Percentiles rank a stretch among this genome's conserved stretches.
Evolutionary conservation across 257 asterid genomes (phyloP).

Genomic region (Gardenia jasminoides): DNA sequence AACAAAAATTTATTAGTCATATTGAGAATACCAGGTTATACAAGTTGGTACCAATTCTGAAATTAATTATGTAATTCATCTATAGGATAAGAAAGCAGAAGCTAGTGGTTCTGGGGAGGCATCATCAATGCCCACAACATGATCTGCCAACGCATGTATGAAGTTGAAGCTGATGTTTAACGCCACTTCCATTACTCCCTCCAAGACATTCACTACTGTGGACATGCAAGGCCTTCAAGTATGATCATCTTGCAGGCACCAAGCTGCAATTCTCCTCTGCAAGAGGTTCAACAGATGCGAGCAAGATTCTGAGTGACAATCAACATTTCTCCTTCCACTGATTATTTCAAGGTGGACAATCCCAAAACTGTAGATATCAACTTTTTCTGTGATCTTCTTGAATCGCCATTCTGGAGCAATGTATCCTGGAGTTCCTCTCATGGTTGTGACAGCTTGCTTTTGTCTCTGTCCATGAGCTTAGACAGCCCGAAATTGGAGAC

Average conservation of each 20-base stretch:
- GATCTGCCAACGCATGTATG: neutral
- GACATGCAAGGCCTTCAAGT: constrained; percentile 16
- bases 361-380: constrained; percentile 50
- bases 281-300: neutral
- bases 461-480: constrained; percentile 31
- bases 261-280: constrained; percentile 8
- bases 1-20: neutral
- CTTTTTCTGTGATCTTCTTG: constrained; percentile 36
- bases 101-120: neutral
- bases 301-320: constrained; percentile 21
- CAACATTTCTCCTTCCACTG: constrained; percentile 46
- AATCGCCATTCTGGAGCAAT: constrained; percentile 54
- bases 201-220: constrained; percentile 15
- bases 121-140: neutral
- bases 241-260: constrained; percentile 2
- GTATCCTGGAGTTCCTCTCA: constrained; percentile 58
- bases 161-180: constrained; percentile 5
- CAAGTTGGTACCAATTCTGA: neutral
- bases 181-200: constrained; percentile 11
- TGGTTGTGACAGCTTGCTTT: constrained; percentile 28
- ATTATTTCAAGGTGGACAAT: constrained; percentile 49
- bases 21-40: neutral
- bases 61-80: neutral
- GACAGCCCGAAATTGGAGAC: constrained; percentile 61
- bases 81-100: neutral